Conservation (phyloP, 371 early-diverging fungal species). For the Mortierella sp. region DNA sequence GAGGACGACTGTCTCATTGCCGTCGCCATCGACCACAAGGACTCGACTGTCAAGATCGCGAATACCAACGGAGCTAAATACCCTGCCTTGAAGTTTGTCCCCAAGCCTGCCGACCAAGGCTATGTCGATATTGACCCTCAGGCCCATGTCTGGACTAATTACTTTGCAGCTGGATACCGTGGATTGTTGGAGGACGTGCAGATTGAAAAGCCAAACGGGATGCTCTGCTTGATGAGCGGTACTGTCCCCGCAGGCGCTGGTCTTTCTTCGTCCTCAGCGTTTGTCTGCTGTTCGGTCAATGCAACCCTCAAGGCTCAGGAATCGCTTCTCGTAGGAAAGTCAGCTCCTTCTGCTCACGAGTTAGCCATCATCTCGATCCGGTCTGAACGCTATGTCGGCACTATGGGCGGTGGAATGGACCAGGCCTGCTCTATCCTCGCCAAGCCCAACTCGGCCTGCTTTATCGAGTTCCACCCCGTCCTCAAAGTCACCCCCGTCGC, state of each 20-base stretch:
- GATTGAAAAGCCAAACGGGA: slow-evolving; percentile 72
- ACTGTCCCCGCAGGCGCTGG: slow-evolving; percentile 91
- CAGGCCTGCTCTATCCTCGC: slow-evolving; percentile 92
- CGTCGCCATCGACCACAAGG: slow-evolving; percentile 64
- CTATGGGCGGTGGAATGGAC: slow-evolving; percentile 94
- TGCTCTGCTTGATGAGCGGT: slow-evolving; percentile 82
- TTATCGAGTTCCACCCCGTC: slow-evolving; percentile 90
- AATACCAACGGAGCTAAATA: slow-evolving; percentile 76
- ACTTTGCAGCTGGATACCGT: slow-evolving; percentile 86
- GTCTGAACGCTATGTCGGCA: slow-evolving; percentile 88
- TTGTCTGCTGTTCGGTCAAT: slow-evolving; percentile 85
- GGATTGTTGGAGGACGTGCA: slow-evolving; percentile 77
- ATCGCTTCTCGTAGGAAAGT: slow-evolving; percentile 44
- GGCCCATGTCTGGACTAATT: slow-evolving; percentile 85
- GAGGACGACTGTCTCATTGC: slow-evolving; percentile 90
- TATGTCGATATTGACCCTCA: slow-evolving; percentile 80
- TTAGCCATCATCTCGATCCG: slow-evolving; percentile 85
- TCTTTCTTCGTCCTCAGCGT: slow-evolving; percentile 88
- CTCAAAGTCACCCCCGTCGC: slow-evolving; percentile 76
- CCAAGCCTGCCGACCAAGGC: slow-evolving; percentile 64
- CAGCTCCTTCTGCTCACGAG: slow-evolving; percentile 70
- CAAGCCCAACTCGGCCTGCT: slow-evolving; percentile 76
- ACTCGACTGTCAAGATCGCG: slow-evolving; percentile 70
- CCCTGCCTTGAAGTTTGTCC: slow-evolving; percentile 68
- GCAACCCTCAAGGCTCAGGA: slow-evolving; percentile 76